Conservation (phyloP, 2,329 filamentous ascomycete species). For the Fusarium metavorans region DNA sequence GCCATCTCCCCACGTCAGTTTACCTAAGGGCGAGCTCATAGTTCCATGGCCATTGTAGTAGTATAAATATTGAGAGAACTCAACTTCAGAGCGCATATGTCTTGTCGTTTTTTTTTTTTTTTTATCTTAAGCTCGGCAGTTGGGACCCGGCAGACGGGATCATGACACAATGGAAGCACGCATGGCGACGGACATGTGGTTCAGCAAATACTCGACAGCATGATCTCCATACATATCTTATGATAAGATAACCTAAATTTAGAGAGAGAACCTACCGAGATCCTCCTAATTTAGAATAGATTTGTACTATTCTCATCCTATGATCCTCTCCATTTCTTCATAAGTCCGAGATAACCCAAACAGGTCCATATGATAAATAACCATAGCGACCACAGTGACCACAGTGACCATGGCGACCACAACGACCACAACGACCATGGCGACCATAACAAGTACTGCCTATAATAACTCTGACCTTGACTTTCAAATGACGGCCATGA, state of each 20-base stretch:
- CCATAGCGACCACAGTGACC: neutral
- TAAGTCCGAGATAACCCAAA: neutral
- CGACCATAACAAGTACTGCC: neutral
- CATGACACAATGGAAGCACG: neutral
- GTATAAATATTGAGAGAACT: neutral
- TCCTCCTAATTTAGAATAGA: neutral
- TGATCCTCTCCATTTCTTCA: neutral
- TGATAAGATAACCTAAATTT: neutral
- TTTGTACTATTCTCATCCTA: neutral
- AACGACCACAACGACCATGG: neutral
- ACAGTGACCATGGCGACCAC: neutral
- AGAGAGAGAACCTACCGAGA: neutral
- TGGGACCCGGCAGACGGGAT: neutral
- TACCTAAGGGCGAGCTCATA: neutral
- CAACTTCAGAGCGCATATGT: neutral
- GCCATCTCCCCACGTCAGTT: neutral
- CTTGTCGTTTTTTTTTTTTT: neutral
- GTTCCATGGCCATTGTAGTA: neutral
- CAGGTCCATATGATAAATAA: neutral
- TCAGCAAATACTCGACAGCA: neutral
- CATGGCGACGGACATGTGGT: neutral
- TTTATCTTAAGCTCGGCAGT: neutral
- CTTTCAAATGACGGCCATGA: neutral
- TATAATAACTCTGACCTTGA: neutral
- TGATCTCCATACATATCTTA: neutral